These are phyloP conservation scores for Amanita phalloides DNA, from an alignment of 768 basidiomycete genomes.

Conservation along the genomic window DNA sequence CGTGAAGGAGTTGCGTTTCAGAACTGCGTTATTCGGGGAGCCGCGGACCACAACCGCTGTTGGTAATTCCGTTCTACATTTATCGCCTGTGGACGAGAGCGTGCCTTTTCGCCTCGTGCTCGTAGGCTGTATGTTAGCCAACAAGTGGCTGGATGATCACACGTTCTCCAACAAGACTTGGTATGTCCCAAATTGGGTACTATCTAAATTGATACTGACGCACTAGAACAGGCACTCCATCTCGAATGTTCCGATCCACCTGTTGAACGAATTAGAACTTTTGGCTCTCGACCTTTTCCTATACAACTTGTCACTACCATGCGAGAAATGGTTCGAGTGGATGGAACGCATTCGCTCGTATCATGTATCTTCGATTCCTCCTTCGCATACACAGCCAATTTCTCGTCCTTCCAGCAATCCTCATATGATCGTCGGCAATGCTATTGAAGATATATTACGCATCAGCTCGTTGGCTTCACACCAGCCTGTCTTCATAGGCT, in stretches of 20 bases:
- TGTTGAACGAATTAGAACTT: conserved; percentile 62
- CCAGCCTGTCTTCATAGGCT: conserved; percentile 61
- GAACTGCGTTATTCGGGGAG: conserved; percentile 51
- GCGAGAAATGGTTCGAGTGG: conserved; percentile 62
- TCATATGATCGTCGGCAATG: conserved; percentile 53
- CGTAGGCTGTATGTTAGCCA: conserved; percentile 76
- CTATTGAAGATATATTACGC: conserved; percentile 59
- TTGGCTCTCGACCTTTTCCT: conserved; percentile 60
- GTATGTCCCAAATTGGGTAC: conserved; percentile 26
- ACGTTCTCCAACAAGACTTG: conserved; percentile 88
- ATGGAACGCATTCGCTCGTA: conserved; percentile 53
- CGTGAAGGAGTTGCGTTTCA: conserved; percentile 52
- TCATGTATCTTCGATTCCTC: conserved; percentile 51
- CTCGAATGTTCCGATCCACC: conserved; percentile 61
- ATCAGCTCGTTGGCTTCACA: conserved; percentile 31
- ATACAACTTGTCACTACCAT: conserved; percentile 60
- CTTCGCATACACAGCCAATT: conserved; percentile 60
- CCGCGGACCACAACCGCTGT: not conserved
- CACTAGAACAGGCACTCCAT: conserved; percentile 56
- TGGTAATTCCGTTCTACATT: not conserved
- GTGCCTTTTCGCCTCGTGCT: conserved; percentile 68
- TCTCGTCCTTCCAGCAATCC: conserved; percentile 69
- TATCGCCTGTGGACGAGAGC: conserved; percentile 41
- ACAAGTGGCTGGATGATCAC: conserved; percentile 85
- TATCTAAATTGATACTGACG: conserved; percentile 6